Conservation (phyloP, 805 yeast species). For the Starmerella etchellsii region DNA sequence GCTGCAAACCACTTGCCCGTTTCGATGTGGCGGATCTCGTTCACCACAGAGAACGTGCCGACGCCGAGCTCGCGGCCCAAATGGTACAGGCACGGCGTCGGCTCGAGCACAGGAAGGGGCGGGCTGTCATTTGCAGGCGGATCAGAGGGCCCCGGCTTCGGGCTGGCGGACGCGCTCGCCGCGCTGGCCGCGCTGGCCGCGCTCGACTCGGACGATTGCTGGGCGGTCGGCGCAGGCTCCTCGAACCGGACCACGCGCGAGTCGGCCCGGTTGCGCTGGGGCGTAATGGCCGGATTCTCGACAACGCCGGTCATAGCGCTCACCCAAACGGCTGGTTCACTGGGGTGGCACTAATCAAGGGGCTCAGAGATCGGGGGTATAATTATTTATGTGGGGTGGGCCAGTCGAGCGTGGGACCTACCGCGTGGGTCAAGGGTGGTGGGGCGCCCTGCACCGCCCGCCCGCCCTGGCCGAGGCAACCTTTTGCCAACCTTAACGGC, state of each 20-base stretch:
- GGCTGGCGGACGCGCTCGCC: not conserved
- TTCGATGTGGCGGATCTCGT: slow-evolving; percentile 32
- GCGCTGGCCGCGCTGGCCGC: not conserved
- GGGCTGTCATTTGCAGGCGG: not conserved
- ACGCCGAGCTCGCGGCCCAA: slow-evolving; percentile 30
- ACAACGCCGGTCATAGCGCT: no score
- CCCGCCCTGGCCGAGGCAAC: no score
- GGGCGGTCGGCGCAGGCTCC: not conserved
- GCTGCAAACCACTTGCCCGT: slow-evolving; percentile 39
- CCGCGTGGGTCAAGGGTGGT: no score
- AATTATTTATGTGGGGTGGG: no score
- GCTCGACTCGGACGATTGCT: not conserved
- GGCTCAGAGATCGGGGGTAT: no score
- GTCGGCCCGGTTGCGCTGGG: no score
- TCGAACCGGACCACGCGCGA: slow-evolving; percentile 5
- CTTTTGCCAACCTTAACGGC: no score
- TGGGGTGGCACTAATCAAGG: no score
- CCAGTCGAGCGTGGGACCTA: no score
- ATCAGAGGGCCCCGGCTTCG: not conserved
- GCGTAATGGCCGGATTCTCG: no score
- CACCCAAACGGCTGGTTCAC: no score
- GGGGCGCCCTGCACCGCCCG: no score
- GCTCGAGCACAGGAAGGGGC: slow-evolving; percentile 1
- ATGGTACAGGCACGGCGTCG: slow-evolving; percentile 17
- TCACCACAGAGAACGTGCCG: slow-evolving; percentile 34